phyloP scores from a whole-genome alignment of 2,329 filamentous ascomycete species.

The Pestalotiopsis fici region DNA sequence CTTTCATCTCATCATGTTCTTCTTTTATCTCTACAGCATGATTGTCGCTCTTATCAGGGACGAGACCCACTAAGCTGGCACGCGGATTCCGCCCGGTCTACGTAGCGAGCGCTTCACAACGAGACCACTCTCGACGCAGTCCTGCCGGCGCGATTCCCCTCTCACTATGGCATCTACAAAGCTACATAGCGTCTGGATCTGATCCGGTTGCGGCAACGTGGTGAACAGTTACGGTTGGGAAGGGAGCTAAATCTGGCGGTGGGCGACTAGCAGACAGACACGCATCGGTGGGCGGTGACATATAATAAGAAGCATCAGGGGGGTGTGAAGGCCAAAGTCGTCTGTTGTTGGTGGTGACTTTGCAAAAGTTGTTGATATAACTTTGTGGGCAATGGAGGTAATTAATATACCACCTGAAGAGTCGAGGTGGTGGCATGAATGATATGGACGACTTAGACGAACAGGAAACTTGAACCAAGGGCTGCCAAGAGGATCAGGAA shows the following conservation, averaged over 20 bases:
- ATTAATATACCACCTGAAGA: neutral
- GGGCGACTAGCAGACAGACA: neutral
- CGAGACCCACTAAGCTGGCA: constrained; percentile 69
- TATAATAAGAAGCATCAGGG: neutral
- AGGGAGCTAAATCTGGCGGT: neutral
- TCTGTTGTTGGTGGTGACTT: neutral
- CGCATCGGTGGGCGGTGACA: neutral
- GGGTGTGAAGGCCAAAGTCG: neutral
- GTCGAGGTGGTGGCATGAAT: neutral
- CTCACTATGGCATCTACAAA: neutral
- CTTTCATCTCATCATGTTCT: constrained; percentile 99
- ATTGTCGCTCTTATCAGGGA: constrained; percentile 96
- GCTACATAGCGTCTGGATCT: too few relatives aligned
- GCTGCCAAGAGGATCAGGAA: neutral
- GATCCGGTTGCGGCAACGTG: neutral
- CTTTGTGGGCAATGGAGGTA: neutral
- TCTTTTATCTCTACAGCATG: constrained; percentile 99
- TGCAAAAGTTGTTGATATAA: neutral
- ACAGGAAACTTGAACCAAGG: neutral
- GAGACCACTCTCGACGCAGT: neutral
- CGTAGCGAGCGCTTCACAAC: neutral
- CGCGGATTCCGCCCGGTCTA: neutral
- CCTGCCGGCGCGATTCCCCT: neutral
- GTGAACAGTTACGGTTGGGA: neutral
- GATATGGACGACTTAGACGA: constrained; percentile 4